phyloP scores from a whole-genome alignment of 2,329 filamentous ascomycete species.

The Arthroderma uncinatum region DNA sequence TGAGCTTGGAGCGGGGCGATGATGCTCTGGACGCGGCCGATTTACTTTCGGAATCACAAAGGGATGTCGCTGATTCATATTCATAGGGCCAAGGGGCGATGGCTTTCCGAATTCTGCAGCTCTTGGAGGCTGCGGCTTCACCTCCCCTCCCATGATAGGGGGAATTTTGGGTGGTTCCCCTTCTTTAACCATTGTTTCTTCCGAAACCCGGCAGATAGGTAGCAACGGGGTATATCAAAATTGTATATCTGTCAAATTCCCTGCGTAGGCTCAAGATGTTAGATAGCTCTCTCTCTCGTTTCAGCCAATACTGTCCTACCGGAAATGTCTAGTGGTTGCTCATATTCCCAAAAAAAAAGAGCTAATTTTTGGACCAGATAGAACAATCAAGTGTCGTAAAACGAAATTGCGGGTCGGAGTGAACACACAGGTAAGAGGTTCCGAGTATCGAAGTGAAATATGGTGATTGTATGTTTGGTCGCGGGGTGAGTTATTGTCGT shows the following conservation, averaged over 20 bases:
- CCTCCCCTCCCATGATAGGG: slow-evolving; percentile 27
- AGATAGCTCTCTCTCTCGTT: too few species aligned
- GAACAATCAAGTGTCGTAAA: too few species aligned
- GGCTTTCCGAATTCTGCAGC: slow-evolving; percentile 49
- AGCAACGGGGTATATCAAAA: background rate
- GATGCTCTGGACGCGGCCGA: slow-evolving; percentile 41
- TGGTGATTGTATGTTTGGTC: background rate
- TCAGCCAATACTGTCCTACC: too few species aligned
- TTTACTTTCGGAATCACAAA: slow-evolving; percentile 45
- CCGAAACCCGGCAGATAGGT: background rate
- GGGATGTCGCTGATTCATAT: slow-evolving; percentile 28
- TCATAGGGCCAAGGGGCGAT: slow-evolving; percentile 40
- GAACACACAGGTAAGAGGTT: too few species aligned
- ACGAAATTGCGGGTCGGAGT: too few species aligned
- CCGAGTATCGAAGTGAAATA: too few species aligned
- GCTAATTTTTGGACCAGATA: too few species aligned
- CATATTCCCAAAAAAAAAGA: too few species aligned
- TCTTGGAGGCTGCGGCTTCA: slow-evolving; percentile 25
- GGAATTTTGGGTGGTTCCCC: slow-evolving; percentile 35
- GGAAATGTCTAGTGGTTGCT: background rate
- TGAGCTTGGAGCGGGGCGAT: slow-evolving; percentile 23
- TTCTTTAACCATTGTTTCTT: slow-evolving; percentile 41
- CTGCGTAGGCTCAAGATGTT: too few species aligned
- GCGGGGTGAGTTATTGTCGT: background rate
- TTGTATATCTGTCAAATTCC: background rate